phyloP scores from a whole-genome alignment of 352 stramenopile genomes.

The Globisporangium paddicum region DNA sequence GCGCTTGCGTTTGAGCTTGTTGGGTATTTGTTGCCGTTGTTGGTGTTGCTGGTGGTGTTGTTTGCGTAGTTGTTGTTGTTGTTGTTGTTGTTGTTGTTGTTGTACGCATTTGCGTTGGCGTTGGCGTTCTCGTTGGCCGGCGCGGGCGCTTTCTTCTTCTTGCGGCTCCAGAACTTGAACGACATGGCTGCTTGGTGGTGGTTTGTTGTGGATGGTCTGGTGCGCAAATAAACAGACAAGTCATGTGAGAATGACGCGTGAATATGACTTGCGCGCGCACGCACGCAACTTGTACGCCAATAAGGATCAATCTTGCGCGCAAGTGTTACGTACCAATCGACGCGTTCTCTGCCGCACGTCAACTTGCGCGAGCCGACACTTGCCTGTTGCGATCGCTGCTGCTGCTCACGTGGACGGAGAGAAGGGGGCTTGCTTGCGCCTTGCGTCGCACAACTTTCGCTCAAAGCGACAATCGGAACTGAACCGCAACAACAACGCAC shows the following conservation, averaged over 20 bases:
- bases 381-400: neutral
- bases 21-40: slow-evolving; percentile 33
- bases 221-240: neutral
- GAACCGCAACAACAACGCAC: slow-evolving; percentile 11
- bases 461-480: slow-evolving; percentile 15
- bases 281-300: neutral
- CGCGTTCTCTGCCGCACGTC: neutral
- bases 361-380: neutral
- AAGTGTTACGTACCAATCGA: neutral
- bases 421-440: neutral
- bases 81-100: neutral
- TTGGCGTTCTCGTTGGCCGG: slow-evolving; percentile 13
- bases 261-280: neutral
- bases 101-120: neutral
- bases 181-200: slow-evolving; percentile 30
- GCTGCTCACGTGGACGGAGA: neutral
- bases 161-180: slow-evolving; percentile 73
- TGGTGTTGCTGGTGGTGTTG: slow-evolving; percentile 15
- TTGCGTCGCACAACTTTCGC: slow-evolving; percentile 6
- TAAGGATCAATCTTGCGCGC: neutral
- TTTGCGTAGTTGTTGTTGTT: neutral
- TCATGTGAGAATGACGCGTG: neutral
- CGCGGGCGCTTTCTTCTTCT: slow-evolving; percentile 50
- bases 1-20: slow-evolving; percentile 5
- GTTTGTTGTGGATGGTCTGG: too few species aligned